Conservation (phyloP, 306 rosid genomes). For the Acmispon strigosus region DNA sequence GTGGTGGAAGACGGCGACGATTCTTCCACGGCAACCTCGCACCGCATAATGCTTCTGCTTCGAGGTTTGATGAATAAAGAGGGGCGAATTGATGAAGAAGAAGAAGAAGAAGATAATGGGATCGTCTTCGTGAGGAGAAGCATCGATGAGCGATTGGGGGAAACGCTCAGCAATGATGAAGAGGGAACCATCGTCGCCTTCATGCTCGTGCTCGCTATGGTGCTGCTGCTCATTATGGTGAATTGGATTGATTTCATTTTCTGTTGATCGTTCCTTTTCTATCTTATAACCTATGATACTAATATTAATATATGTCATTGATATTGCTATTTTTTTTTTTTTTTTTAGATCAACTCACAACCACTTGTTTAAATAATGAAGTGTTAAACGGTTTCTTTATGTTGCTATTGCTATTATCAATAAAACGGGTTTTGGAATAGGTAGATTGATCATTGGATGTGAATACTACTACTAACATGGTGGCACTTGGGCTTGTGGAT, state of each 20-base stretch:
- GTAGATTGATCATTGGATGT: too few relatives aligned
- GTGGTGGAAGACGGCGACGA: conserved; percentile 31
- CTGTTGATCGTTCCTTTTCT: neutral
- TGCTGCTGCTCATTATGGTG: conserved; percentile 5
- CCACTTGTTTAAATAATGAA: too few relatives aligned
- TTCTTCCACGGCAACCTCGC: conserved; percentile 43
- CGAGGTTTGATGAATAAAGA: neutral
- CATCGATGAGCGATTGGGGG: conserved; percentile 9
- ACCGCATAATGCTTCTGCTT: neutral
- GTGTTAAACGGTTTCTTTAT: too few relatives aligned
- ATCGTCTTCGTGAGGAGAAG: neutral
- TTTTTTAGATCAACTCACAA: too few relatives aligned
- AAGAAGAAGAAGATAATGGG: neutral
- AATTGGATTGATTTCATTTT: neutral
- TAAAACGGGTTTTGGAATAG: too few relatives aligned
- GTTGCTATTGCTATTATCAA: too few relatives aligned
- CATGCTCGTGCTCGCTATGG: neutral
- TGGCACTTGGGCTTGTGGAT: too few relatives aligned
- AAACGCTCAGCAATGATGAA: neutral
- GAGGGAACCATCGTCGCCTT: neutral
- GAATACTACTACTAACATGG: too few relatives aligned
- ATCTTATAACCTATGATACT: neutral
- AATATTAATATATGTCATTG: too few relatives aligned
- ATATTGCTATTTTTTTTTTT: too few relatives aligned
- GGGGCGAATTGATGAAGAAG: neutral